phyloP scores from a whole-genome alignment of 768 basidiomycete species.

The Sporobolomyces roseus region DNA sequence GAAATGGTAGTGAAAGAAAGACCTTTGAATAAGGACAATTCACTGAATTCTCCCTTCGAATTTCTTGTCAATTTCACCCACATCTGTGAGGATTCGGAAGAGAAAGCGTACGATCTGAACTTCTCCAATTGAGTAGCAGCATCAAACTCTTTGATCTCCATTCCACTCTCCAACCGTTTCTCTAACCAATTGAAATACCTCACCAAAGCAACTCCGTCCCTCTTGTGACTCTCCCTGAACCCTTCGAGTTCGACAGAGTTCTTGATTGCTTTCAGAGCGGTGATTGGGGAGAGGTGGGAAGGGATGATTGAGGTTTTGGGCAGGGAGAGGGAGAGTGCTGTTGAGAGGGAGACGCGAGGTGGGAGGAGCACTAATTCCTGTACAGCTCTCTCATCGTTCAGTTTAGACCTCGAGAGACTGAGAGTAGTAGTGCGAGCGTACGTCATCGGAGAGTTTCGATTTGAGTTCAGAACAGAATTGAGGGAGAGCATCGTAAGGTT shows the following conservation, averaged over 20 bases:
- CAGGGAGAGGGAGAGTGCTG: constrained; percentile 73
- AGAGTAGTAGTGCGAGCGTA: not conserved
- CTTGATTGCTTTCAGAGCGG: constrained; percentile 50
- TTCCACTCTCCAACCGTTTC: constrained; percentile 61
- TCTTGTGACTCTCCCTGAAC: constrained; percentile 79
- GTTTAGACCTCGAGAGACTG: too few relatives aligned
- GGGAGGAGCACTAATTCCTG: constrained; percentile 60
- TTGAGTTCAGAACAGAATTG: constrained; percentile 54
- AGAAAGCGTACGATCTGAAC: constrained; percentile 65
- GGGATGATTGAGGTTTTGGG: constrained; percentile 53
- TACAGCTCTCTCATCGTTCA: too few relatives aligned
- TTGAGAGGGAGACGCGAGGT: constrained; percentile 72
- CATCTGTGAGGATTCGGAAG: not conserved
- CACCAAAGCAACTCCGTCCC: constrained; percentile 78
- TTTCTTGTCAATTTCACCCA: not conserved
- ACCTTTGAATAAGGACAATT: constrained; percentile 74
- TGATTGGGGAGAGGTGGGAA: constrained; percentile 50
- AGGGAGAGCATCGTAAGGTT: constrained; percentile 68
- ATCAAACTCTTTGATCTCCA: constrained; percentile 67
- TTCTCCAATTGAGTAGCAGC: constrained; percentile 73
- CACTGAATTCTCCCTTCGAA: constrained; percentile 51
- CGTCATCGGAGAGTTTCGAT: constrained; percentile 51
- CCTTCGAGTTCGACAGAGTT: constrained; percentile 67
- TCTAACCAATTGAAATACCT: constrained; percentile 92
- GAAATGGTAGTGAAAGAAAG: constrained; percentile 90